phyloP scores from a whole-genome alignment of 345 rosid species.

The Brassica nigra region DNA sequence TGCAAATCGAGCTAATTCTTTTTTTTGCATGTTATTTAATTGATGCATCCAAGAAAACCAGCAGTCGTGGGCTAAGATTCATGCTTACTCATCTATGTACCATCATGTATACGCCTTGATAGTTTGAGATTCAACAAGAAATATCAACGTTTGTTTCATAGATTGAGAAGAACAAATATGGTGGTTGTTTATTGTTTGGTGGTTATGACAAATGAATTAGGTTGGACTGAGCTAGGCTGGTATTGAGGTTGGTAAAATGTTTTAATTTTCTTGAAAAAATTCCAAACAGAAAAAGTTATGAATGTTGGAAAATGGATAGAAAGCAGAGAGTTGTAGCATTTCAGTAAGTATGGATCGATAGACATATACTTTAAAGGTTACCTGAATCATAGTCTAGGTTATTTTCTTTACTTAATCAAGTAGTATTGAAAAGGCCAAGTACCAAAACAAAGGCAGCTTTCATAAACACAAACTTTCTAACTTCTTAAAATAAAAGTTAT shows the following conservation, averaged over 20 bases:
- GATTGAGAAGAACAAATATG: neutral
- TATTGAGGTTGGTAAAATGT: neutral
- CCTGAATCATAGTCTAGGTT: neutral
- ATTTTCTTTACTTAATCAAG: neutral
- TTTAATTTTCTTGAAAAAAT: neutral
- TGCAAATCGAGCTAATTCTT: too few relatives aligned
- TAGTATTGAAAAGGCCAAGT: neutral
- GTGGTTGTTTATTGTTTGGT: neutral
- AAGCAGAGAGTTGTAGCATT: neutral
- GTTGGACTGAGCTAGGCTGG: neutral
- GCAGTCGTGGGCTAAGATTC: neutral
- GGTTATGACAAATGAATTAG: neutral
- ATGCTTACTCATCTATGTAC: neutral
- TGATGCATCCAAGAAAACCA: neutral
- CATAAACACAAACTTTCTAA: neutral
- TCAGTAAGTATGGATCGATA: neutral
- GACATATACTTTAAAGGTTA: neutral
- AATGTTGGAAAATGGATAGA: neutral
- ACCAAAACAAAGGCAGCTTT: neutral
- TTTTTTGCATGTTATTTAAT: too few relatives aligned
- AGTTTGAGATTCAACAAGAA: neutral
- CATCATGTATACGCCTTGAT: neutral
- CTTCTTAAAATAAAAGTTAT: too few relatives aligned
- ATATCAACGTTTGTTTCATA: neutral
- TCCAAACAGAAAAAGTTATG: neutral